phyloP scores from a whole-genome alignment of 805 yeast genomes.

The Wickerhamiella slavikovae region DNA sequence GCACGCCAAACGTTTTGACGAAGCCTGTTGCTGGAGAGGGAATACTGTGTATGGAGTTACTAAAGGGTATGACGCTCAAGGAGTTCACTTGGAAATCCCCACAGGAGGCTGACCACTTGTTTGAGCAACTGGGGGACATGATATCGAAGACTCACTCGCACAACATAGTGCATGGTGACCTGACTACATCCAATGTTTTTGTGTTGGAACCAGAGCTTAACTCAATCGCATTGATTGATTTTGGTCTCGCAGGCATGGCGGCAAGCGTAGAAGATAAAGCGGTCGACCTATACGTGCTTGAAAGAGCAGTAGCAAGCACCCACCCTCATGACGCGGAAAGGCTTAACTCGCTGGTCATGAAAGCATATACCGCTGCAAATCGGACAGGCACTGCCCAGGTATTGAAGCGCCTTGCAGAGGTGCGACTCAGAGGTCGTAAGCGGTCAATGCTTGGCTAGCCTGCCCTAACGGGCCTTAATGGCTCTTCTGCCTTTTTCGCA shows the following conservation, averaged over 20 bases:
- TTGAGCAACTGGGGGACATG: slow-evolving; percentile 24
- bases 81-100: slow-evolving; percentile 18
- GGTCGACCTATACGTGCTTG: slow-evolving; percentile 88
- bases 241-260: slow-evolving; percentile 70
- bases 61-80: slow-evolving; percentile 30
- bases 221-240: slow-evolving; percentile 52
- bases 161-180: slow-evolving; percentile 82
- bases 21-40: slow-evolving; percentile 24
- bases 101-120: slow-evolving; percentile 2
- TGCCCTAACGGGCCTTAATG: too few species aligned
- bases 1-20: too few species aligned
- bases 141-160: slow-evolving; percentile 47
- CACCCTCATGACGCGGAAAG: slow-evolving; percentile 52
- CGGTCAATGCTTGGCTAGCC: slow-evolving; percentile 89
- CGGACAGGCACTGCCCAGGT: slow-evolving; percentile 26
- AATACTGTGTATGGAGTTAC: slow-evolving; percentile 52
- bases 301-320: slow-evolving; percentile 77
- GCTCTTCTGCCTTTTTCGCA: too few species aligned
- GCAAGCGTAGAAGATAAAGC: slow-evolving; percentile 60
- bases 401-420: slow-evolving; percentile 51
- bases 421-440: slow-evolving; percentile 81
- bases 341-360: slow-evolving; percentile 50
- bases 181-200: slow-evolving; percentile 76
- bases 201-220: slow-evolving; percentile 3
- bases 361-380: slow-evolving; percentile 30